Conservation (phyloP, 1,284 basidiomycete species). For the Irpex lacteus region DNA sequence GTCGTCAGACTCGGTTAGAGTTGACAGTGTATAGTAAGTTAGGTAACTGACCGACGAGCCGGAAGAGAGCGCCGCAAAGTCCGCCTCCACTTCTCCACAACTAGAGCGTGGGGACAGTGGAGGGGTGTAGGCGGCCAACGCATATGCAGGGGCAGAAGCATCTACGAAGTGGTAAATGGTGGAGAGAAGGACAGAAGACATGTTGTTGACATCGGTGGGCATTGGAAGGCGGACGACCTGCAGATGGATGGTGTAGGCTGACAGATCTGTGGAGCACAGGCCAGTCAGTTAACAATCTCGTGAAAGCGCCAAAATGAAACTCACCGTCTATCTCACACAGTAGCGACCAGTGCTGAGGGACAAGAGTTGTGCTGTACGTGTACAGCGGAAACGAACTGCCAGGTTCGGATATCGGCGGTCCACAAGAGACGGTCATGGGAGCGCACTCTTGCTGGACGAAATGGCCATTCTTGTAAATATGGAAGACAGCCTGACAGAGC, state of each 20-base stretch:
- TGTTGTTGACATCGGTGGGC: background rate
- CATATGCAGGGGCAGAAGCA: background rate
- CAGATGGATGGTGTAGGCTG: slow-evolving; percentile 51
- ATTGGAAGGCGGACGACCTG: slow-evolving; percentile 39
- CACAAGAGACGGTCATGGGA: slow-evolving; percentile 28
- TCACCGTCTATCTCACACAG: slow-evolving; percentile 51
- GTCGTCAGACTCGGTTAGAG: too few relatives aligned
- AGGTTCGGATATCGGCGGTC: slow-evolving; percentile 28
- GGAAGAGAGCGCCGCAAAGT: background rate
- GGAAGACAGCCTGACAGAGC: slow-evolving; percentile 50
- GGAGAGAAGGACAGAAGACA: slow-evolving; percentile 6
- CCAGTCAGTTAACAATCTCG: slow-evolving; percentile 2
- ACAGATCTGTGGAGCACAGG: slow-evolving; percentile 43
- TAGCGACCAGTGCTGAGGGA: slow-evolving; percentile 58
- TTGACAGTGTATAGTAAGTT: too few relatives aligned
- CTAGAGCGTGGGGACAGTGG: slow-evolving; percentile 13
- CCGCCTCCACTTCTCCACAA: slow-evolving; percentile 6
- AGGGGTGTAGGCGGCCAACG: slow-evolving; percentile 3
- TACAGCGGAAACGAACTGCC: slow-evolving; percentile 26
- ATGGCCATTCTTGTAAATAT: slow-evolving; percentile 46
- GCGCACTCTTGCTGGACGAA: slow-evolving; percentile 50
- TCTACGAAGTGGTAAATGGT: slow-evolving; percentile 13
- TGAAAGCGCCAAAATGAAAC: slow-evolving; percentile 16
- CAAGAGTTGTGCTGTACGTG: slow-evolving; percentile 56
- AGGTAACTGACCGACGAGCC: slow-evolving; percentile 3